phyloP scores from a whole-genome alignment of 176 grass and related monocot species.

The Carex littledalei region DNA sequence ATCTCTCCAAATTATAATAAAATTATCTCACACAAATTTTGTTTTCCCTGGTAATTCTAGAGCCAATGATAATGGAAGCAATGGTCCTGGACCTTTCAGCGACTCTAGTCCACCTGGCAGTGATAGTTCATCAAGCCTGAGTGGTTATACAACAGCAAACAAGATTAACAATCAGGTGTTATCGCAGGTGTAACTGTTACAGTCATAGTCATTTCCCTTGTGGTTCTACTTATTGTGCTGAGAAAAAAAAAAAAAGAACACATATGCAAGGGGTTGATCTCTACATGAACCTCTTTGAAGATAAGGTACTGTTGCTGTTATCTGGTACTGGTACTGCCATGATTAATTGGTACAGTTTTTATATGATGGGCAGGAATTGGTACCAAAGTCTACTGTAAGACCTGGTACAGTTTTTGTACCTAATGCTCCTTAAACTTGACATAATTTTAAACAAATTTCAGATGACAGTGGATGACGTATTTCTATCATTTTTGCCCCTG shows the following conservation, averaged over 20 bases:
- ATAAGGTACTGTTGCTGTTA: too few species aligned
- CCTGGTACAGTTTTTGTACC: too few species aligned
- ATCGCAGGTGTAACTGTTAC: not conserved
- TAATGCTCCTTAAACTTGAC: too few species aligned
- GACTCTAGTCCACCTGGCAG: not conserved
- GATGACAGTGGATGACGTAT: too few species aligned
- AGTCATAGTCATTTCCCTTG: constrained; percentile 1
- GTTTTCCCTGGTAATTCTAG: not conserved
- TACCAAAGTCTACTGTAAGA: too few species aligned
- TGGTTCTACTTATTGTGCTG: not conserved
- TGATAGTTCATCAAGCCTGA: not conserved
- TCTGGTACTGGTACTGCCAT: too few species aligned
- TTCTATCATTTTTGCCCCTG: too few species aligned
- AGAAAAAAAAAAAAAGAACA: not conserved
- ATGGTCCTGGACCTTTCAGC: not conserved
- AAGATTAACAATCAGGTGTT: not conserved
- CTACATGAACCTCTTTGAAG: too few species aligned
- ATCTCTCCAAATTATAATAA: not conserved
- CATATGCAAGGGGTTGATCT: not conserved
- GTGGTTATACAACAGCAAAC: not conserved
- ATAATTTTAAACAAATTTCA: too few species aligned
- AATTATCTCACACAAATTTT: not conserved
- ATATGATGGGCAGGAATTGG: too few species aligned
- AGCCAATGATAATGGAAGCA: not conserved
- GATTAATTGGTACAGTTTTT: too few species aligned